Conservation (phyloP, 495 filamentous ascomycete species). For the Penicillium paradoxum region DNA sequence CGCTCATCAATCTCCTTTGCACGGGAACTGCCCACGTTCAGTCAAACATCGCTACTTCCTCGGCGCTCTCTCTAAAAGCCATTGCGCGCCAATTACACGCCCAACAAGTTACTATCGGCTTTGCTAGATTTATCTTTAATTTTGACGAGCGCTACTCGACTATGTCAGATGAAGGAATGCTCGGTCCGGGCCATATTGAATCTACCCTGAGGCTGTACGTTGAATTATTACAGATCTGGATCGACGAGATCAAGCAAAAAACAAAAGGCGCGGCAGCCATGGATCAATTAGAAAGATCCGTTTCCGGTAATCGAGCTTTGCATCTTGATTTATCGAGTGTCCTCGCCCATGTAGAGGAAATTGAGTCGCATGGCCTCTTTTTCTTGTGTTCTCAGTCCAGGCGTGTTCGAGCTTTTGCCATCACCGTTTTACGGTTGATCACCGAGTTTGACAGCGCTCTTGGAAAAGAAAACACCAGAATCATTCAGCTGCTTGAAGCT, state of each 20-base stretch:
- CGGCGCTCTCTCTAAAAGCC: slow-evolving; percentile 86
- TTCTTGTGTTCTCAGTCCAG: slow-evolving; percentile 95
- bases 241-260: slow-evolving; percentile 89
- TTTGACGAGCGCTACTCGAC: slow-evolving; percentile 96
- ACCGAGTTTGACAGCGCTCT: slow-evolving; percentile 91
- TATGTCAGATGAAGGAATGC: slow-evolving; percentile 96
- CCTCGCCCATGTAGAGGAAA: slow-evolving; percentile 89
- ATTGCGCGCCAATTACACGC: slow-evolving; percentile 92
- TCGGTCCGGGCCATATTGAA: slow-evolving; percentile 92
- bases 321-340: slow-evolving; percentile 84
- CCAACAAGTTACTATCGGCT: slow-evolving; percentile 94
- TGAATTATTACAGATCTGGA: slow-evolving; percentile 92
- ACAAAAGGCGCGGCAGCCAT: slow-evolving; percentile 63
- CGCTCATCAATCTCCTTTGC: slow-evolving; percentile 90
- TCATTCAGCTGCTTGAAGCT: slow-evolving; percentile 89
- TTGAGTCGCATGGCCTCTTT: slow-evolving; percentile 96
- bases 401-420: slow-evolving; percentile 80
- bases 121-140: slow-evolving; percentile 94
- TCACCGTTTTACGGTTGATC: slow-evolving; percentile 85
- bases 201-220: slow-evolving; percentile 89
- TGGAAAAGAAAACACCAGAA: slow-evolving; percentile 68
- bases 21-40: slow-evolving; percentile 96
- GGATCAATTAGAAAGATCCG: slow-evolving; percentile 54
- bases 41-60: slow-evolving; percentile 84
- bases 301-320: slow-evolving; percentile 53